phyloP scores from a whole-genome alignment of 106 monocot genomes.

The Apostasia ramifera region DNA sequence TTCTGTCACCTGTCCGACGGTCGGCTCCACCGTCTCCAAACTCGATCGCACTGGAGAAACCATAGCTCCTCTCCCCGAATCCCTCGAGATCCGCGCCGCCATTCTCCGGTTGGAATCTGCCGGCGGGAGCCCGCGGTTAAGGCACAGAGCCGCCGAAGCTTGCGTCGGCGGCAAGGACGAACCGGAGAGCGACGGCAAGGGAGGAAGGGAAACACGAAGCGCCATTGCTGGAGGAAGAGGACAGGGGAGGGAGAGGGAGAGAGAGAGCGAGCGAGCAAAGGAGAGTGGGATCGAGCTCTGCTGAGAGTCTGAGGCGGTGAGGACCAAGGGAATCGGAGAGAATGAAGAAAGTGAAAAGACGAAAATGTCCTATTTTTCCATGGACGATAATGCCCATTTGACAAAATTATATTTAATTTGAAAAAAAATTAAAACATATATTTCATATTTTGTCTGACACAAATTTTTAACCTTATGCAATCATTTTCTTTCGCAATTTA shows the following conservation, averaged over 20 bases:
- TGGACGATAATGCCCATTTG: no score
- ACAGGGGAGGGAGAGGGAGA: background rate
- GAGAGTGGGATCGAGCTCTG: background rate
- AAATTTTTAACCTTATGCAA: no score
- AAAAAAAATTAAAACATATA: no score
- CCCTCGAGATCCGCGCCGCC: background rate
- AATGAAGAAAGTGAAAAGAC: no score
- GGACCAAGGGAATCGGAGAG: no score
- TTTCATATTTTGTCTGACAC: no score
- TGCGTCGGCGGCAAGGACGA: background rate
- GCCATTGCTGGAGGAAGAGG: constrained; percentile 10
- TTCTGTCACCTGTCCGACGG: constrained; percentile 57
- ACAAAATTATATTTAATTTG: no score
- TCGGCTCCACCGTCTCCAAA: constrained; percentile 32
- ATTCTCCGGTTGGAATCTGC: background rate
- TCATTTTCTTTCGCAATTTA: no score
- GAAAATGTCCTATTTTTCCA: no score
- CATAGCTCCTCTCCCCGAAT: background rate
- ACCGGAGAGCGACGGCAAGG: constrained; percentile 3
- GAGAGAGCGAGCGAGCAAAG: background rate
- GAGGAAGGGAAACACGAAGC: constrained; percentile 24
- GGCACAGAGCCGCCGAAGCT: background rate
- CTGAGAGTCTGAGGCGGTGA: background rate
- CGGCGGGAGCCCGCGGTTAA: background rate
- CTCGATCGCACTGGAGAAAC: constrained; percentile 15